Base-by-base conservation (phyloP, 192 early-diverging fungal genomes). In the Coemansia sp. region DNA sequence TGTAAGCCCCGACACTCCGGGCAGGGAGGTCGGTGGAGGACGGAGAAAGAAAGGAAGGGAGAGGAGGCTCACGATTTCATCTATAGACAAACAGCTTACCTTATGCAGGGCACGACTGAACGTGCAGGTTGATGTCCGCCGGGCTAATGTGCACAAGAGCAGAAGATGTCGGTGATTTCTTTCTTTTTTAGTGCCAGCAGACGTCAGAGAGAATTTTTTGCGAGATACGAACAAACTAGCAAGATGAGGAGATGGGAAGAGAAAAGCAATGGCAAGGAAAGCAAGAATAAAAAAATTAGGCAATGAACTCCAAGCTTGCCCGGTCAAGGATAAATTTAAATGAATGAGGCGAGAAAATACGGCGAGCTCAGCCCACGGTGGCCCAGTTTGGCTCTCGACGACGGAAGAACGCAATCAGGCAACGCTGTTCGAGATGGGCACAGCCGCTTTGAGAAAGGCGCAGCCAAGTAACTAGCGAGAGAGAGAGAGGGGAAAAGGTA, bases 21-120 rank as follows among this genome's bases (percentile, higher is more conserved):
- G 31, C 57, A 33, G 27, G 31, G 50, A 55, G 46, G 31, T n/a
- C 50, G 36, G 20, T 9, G 27, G 39, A 41, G 0, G 20, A 50
- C 22, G 49, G 24, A 64, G 36, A 16, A 64, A 40, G 38, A 20
- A 41, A 40, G 61, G n/a, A 61, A 67, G 34, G 65, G 49, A 38
- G 36, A 52, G 44, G 18, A 40, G 62, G 24, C 20, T 44, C 2
- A 55, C 33, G 13, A 53, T 16, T 5, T 33, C 65, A 29, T 47
- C 52, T 41, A 22, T 60, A 58, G 66, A 55, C 66, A 55, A 68
- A 22, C n/a, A 40, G n/a, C 61, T 62, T 62, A 62, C 61, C 61
- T 62, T 62, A 62, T 62, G 61, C 61, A 62, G 61, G 61, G 61
- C 20, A 62, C 61, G 22, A 33, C 33, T 36, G 52, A 58, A 38